These are phyloP conservation scores for Euphorbia pulcherrima DNA, from an alignment of 345 rosid species.

Conservation along the genomic window DNA sequence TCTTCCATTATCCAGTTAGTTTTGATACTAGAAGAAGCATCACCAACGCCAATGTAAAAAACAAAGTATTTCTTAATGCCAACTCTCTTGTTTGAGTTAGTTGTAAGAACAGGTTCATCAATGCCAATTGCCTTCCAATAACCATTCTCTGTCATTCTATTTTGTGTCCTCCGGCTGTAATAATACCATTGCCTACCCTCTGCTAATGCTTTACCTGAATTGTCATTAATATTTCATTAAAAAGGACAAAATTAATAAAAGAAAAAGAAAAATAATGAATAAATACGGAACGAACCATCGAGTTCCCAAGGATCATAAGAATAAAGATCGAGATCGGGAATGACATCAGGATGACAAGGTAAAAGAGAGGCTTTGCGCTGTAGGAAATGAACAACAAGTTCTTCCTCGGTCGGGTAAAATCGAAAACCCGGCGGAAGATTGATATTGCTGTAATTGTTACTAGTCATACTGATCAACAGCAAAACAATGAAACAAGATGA, in stretches of 20 bases:
- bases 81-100: conserved; percentile 43
- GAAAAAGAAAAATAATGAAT: neutral
- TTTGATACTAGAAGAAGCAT: conserved; percentile 42
- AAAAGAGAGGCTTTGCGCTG: conserved; percentile 78
- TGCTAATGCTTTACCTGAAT: conserved; percentile 70
- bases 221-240: too few relatives aligned
- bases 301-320: conserved; percentile 97
- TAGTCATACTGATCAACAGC: conserved; percentile 34
- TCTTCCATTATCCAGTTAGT: conserved; percentile 89
- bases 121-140: conserved; percentile 69
- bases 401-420: conserved; percentile 82
- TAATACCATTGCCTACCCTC: conserved; percentile 89
- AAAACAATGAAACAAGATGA: neutral
- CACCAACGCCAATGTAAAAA: conserved; percentile 63
- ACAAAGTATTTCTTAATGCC: conserved; percentile 60
- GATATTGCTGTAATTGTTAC: conserved; percentile 15
- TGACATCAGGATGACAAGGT: conserved; percentile 89
- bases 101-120: conserved; percentile 55
- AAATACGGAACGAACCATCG: conserved; percentile 43
- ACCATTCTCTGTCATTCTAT: conserved; percentile 61
- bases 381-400: conserved; percentile 91
- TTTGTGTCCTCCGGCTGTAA: conserved; percentile 66
- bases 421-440: conserved; percentile 92
- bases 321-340: conserved; percentile 86
- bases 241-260: neutral